phyloP scores from a whole-genome alignment of 345 rosid species.

The Eucalyptus cloeziana region DNA sequence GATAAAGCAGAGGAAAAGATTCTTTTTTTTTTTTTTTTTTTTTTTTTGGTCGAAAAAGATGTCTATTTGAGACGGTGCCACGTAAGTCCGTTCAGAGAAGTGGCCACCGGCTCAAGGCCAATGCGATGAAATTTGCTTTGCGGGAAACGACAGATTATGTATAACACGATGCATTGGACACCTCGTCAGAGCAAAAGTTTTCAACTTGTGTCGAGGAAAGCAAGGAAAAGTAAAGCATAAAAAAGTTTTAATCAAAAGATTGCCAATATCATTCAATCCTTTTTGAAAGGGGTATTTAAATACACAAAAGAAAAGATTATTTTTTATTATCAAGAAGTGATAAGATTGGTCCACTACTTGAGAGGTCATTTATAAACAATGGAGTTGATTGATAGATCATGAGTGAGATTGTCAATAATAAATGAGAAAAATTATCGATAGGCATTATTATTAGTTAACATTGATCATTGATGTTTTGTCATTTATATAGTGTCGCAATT shows the following conservation, averaged over 20 bases:
- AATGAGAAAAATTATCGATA: not conserved
- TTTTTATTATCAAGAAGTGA: not conserved
- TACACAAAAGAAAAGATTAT: not conserved
- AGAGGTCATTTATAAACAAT: not conserved
- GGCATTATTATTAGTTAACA: accelerated
- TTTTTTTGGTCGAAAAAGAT: not conserved
- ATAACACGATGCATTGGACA: not conserved
- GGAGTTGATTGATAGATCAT: not conserved
- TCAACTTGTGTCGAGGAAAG: not conserved
- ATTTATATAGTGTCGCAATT: not conserved
- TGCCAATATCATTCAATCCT: not conserved
- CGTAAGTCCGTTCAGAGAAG: not conserved
- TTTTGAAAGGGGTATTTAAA: not conserved
- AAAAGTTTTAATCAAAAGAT: not conserved
- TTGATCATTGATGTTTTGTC: not conserved
- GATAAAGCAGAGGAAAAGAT: not conserved
- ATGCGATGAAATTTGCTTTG: not conserved
- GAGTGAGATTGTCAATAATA: not conserved
- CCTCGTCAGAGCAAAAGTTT: not conserved
- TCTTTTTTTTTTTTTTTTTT: too few relatives aligned
- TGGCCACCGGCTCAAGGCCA: not conserved
- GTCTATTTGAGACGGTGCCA: not conserved
- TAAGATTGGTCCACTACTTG: not conserved
- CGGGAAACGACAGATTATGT: not conserved
- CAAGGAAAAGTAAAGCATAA: not conserved